Percentiles rank a stretch among this genome's conserved stretches.
Conservation (phyloP, 192 early-diverging fungal species). For the Backusella psychrophila region DNA sequence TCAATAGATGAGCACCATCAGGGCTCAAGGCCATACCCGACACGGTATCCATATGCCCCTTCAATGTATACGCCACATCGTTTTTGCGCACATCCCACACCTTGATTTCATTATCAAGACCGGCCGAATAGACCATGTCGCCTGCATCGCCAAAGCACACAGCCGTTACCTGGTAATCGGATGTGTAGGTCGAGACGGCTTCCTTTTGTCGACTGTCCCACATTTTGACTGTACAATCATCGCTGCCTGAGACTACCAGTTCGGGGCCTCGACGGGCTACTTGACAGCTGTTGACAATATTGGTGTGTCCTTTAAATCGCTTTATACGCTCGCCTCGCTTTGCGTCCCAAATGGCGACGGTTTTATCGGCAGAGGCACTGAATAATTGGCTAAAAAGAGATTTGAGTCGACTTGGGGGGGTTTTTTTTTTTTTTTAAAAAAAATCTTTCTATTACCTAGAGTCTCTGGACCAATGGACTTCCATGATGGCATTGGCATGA, state of each 20-base stretch:
- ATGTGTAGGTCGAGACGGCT: constrained; percentile 56
- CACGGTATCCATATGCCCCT: constrained; percentile 88
- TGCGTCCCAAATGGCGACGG: constrained; percentile 81
- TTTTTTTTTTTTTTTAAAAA: too few species aligned
- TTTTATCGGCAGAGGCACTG: constrained; percentile 81
- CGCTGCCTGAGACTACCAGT: constrained; percentile 76
- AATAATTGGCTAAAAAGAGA: constrained; percentile 60
- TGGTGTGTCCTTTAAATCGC: constrained; percentile 76
- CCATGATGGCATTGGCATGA: constrained; percentile 80
- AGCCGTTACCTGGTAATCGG: constrained; percentile 74
- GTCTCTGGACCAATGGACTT: constrained; percentile 90
- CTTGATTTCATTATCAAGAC: constrained; percentile 88
- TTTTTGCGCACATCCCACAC: constrained; percentile 90
- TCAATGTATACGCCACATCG: constrained; percentile 57
- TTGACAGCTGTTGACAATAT: constrained; percentile 80
- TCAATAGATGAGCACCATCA: constrained; percentile 79
- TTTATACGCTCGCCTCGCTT: constrained; percentile 80
- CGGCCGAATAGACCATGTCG: constrained; percentile 77
- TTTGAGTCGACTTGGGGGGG: too few species aligned
- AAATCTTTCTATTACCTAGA: constrained; percentile 52
- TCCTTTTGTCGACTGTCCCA: constrained; percentile 73
- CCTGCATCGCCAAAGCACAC: constrained; percentile 73
- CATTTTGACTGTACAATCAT: constrained; percentile 78
- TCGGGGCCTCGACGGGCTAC: constrained; percentile 70
- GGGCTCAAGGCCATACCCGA: constrained; percentile 83